Conservation (phyloP, 2,329 filamentous ascomycete genomes). For the Xylaria multiplex region DNA sequence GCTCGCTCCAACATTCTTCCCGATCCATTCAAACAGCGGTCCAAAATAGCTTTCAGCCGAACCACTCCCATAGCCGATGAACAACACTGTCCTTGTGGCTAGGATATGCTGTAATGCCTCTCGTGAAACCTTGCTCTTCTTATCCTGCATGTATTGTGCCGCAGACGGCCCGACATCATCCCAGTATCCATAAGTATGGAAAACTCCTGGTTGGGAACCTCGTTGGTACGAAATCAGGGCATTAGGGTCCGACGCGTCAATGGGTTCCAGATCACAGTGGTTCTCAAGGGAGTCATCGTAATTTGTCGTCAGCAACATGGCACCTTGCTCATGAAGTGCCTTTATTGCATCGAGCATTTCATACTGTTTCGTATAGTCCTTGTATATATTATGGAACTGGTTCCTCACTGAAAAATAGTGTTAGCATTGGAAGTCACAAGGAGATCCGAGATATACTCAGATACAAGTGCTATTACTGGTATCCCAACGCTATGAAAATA, state of each 20-base stretch:
- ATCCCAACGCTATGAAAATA: background rate
- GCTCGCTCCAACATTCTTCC: constrained; percentile 18
- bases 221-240: constrained; percentile 29
- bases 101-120: constrained; percentile 32
- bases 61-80: constrained; percentile 37
- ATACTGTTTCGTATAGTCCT: constrained; percentile 10
- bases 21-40: constrained; percentile 34
- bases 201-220: constrained; percentile 29
- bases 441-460: background rate
- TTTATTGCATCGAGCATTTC: constrained; percentile 36
- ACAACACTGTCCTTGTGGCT: constrained; percentile 31
- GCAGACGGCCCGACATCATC: constrained; percentile 32
- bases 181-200: constrained; percentile 38
- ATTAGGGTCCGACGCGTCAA: constrained; percentile 27
- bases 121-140: constrained; percentile 11
- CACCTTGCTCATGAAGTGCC: constrained; percentile 29
- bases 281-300: constrained; percentile 38
- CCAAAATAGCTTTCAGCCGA: constrained; percentile 34
- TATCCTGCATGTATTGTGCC: constrained; percentile 29
- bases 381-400: constrained; percentile 35
- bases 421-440: background rate
- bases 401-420: constrained; percentile 16
- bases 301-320: constrained; percentile 35
- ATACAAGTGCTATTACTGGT: background rate
- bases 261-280: constrained; percentile 25